Evolutionary conservation across 169 alveolate genomes (phyloP).

Genomic region (Plasmodium gonderi): DNA sequence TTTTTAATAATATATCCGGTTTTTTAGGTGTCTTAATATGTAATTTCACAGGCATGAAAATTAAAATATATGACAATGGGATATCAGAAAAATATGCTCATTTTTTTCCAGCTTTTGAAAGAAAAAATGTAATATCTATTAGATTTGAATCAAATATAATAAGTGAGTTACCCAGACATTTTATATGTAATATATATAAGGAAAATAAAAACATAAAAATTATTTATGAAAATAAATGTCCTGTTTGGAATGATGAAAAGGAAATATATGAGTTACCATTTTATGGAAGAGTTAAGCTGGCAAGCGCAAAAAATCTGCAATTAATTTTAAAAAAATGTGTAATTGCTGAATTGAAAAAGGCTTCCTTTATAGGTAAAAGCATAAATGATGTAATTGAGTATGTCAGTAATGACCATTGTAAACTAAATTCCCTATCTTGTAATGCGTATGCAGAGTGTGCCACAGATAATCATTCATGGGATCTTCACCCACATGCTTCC

Average conservation of each 20-base stretch:
- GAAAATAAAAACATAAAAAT: conserved; percentile 47
- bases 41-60: conserved; percentile 74
- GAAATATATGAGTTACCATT: conserved; percentile 82
- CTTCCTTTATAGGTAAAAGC: conserved; percentile 18
- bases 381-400: conserved; percentile 72
- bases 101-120: conserved; percentile 70
- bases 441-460: background rate
- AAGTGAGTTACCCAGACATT: conserved; percentile 74
- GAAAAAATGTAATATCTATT: conserved; percentile 47
- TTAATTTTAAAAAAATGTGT: conserved; percentile 76
- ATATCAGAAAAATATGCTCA: conserved; percentile 48
- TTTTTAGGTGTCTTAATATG: conserved; percentile 67
- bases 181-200: conserved; percentile 62
- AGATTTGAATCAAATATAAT: conserved; percentile 68
- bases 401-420: conserved; percentile 1
- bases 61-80: conserved; percentile 74
- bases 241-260: conserved; percentile 80
- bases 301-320: conserved; percentile 84
- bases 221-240: conserved; percentile 74
- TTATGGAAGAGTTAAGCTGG: conserved; percentile 80
- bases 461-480: background rate
- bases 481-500: background rate
- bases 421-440: background rate
- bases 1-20: conserved; percentile 56
- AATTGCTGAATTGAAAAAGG: conserved; percentile 9